These are phyloP conservation scores for Boletus speciosus DNA, from an alignment of 768 basidiomycete species.

Conservation along the genomic window DNA sequence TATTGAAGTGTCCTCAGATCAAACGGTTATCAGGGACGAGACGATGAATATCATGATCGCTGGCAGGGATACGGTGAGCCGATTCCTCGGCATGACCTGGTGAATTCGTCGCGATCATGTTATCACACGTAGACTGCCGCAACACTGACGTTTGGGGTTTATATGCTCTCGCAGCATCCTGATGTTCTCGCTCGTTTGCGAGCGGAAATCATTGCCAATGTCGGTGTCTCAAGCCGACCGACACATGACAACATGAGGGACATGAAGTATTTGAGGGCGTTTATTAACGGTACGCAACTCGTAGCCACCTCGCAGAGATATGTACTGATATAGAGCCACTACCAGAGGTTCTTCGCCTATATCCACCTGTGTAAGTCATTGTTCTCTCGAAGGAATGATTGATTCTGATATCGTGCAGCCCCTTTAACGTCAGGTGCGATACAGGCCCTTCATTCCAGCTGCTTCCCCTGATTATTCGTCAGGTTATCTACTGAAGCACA, in stretches of 20 bases:
- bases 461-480: background rate
- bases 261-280: constrained; percentile 62
- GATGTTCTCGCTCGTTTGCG: constrained; percentile 46
- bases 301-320: background rate
- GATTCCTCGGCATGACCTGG: background rate
- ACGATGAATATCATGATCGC: constrained; percentile 30
- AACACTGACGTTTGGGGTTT: constrained; percentile 36
- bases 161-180: constrained; percentile 52
- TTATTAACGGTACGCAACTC: constrained; percentile 51
- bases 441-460: too few species aligned
- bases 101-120: background rate
- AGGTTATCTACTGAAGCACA: constrained; percentile 18
- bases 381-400: background rate
- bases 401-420: constrained; percentile 16
- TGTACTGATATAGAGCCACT: background rate
- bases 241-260: constrained; percentile 54
- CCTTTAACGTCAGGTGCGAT: constrained; percentile 20
- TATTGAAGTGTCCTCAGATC: constrained; percentile 17
- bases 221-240: constrained; percentile 48
- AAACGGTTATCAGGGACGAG: constrained; percentile 23
- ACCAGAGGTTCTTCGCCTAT: constrained; percentile 33
- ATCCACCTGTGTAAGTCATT: constrained; percentile 27
- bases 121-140: constrained; percentile 25
- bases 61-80: constrained; percentile 42
- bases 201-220: constrained; percentile 51